phyloP scores from a whole-genome alignment of 805 yeast genomes.

The Clavispora carvajalis region DNA sequence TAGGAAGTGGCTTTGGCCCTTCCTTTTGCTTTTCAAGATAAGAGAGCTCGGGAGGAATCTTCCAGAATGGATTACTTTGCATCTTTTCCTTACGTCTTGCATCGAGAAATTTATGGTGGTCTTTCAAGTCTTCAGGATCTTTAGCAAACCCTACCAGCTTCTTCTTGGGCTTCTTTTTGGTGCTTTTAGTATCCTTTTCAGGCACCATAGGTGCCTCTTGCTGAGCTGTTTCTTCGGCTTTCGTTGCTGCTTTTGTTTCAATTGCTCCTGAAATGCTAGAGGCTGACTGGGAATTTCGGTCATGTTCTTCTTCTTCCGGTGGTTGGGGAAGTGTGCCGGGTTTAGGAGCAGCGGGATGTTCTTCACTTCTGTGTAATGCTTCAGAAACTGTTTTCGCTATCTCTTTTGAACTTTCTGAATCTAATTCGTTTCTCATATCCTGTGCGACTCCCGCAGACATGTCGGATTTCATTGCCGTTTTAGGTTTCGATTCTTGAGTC shows the following conservation, averaged over 20 bases:
- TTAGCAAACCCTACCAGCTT: constrained; percentile 34
- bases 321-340: too few species aligned
- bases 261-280: background rate
- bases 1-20: constrained; percentile 26
- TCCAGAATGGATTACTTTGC: constrained; percentile 32
- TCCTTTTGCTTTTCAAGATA: constrained; percentile 25
- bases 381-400: too few species aligned
- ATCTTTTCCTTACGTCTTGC: constrained; percentile 22
- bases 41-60: constrained; percentile 37
- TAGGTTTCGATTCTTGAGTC: too few species aligned
- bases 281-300: too few species aligned
- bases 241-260: background rate
- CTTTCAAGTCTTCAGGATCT: constrained; percentile 28
- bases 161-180: background rate
- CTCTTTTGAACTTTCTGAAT: too few species aligned
- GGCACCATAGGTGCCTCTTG: background rate
- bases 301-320: too few species aligned
- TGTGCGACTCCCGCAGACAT: too few species aligned
- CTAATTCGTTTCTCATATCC: too few species aligned
- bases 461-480: too few species aligned
- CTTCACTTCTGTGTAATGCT: too few species aligned
- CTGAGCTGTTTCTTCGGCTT: background rate
- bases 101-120: constrained; percentile 28
- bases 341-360: too few species aligned
- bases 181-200: background rate